Conservation (phyloP, 1,284 basidiomycete genomes). For the Melampsora americana region DNA sequence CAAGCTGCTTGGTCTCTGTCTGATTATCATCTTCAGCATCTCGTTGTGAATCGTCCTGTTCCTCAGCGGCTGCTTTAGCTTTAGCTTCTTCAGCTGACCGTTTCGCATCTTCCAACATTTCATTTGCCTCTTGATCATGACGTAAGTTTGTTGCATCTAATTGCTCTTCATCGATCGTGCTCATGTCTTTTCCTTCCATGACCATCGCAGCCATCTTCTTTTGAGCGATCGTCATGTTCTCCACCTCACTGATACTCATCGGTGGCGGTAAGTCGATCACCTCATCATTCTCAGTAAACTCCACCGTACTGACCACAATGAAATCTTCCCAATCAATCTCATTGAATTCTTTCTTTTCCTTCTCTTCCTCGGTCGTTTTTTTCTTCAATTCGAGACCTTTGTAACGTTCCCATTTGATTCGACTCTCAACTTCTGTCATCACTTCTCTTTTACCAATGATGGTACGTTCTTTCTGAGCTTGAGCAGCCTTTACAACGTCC, state of each 20-base stretch:
- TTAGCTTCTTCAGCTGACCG: conserved; percentile 65
- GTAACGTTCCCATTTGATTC: conserved; percentile 83
- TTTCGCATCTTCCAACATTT: conserved; percentile 68
- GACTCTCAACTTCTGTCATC: conserved; percentile 70
- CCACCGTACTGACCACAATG: conserved; percentile 96
- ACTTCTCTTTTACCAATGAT: conserved; percentile 66
- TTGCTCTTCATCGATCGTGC: conserved; percentile 71
- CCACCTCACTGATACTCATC: conserved; percentile 88
- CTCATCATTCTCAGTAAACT: conserved; percentile 89
- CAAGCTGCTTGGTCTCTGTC: conserved; percentile 57
- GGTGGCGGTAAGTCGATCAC: conserved; percentile 84
- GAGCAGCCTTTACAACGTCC: conserved; percentile 61
- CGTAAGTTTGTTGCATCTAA: conserved; percentile 60
- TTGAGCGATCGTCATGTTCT: conserved; percentile 93
- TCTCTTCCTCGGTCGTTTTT: conserved; percentile 82
- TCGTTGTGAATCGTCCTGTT: conserved; percentile 66
- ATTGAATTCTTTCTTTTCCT: conserved; percentile 79
- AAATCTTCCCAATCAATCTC: conserved; percentile 99
- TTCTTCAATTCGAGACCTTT: conserved; percentile 80
- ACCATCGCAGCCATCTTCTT: conserved; percentile 98
- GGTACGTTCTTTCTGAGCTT: conserved; percentile 52
- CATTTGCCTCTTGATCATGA: conserved; percentile 59
- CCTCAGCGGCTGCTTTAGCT: conserved; percentile 71
- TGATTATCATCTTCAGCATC: conserved; percentile 72
- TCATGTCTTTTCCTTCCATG: conserved; percentile 79